These are phyloP conservation scores for Physcomitrium patens DNA, from an alignment of 225 moss, liverwort and hornwort genomes.

Conservation along the genomic window DNA sequence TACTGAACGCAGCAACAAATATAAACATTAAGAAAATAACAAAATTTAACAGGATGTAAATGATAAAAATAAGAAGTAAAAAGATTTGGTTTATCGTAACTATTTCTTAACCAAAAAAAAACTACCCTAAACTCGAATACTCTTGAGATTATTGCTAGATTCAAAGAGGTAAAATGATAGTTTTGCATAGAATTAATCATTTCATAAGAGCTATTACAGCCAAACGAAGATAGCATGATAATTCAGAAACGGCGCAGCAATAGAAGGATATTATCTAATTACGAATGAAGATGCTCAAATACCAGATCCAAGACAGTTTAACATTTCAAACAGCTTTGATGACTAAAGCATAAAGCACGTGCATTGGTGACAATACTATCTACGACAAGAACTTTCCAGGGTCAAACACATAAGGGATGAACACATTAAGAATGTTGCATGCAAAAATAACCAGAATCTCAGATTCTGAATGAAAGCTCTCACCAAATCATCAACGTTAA, in stretches of 20 bases:
- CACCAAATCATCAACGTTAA: conserved; percentile 83
- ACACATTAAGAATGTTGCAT: not conserved
- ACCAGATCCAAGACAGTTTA: conserved; percentile 3
- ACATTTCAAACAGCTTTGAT: conserved; percentile 18
- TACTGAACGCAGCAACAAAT: conserved; percentile 5
- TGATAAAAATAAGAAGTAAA: conserved; percentile 12
- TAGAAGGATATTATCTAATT: not conserved
- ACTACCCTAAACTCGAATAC: not conserved
- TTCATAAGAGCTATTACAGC: not conserved
- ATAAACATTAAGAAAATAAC: not conserved
- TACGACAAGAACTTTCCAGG: conserved; percentile 9
- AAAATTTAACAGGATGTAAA: not conserved
- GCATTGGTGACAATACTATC: conserved; percentile 5
- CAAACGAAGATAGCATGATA: conserved; percentile 25
- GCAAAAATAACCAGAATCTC: conserved; percentile 23
- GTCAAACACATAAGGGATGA: conserved; percentile 15
- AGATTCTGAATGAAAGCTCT: conserved; percentile 30
- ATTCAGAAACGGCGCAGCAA: conserved; percentile 14
- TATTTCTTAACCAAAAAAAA: not conserved
- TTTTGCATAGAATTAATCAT: too few species aligned
- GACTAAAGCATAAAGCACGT: not conserved
- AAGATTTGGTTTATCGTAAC: not conserved
- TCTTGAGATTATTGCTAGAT: too few species aligned
- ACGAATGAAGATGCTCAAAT: not conserved
- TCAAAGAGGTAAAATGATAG: too few species aligned